These are phyloP conservation scores for Cotoneaster glaucophyllus DNA, from an alignment of 306 rosid species.

Conservation along the genomic window DNA sequence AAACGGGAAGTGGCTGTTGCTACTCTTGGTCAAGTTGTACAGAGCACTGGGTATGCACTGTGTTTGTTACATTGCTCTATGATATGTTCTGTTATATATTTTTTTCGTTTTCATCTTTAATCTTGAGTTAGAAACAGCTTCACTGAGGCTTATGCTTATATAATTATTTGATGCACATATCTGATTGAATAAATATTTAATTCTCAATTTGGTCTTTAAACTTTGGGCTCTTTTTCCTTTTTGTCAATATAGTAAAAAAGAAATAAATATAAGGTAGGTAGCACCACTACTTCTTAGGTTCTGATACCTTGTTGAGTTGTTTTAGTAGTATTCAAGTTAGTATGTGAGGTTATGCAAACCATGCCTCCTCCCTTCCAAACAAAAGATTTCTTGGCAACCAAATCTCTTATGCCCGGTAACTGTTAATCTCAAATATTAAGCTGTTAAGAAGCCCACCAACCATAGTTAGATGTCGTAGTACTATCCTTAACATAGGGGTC, in stretches of 20 bases:
- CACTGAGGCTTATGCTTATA: not conserved
- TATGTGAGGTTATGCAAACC: not conserved
- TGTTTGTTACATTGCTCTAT: not conserved
- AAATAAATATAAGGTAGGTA: not conserved
- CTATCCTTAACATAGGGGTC: not conserved
- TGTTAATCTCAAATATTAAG: not conserved
- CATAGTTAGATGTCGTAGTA: not conserved
- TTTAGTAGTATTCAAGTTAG: not conserved
- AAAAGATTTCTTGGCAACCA: not conserved
- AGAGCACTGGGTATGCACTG: constrained; percentile 86
- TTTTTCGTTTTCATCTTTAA: not conserved
- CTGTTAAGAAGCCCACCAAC: not conserved
- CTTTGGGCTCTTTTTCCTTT: not conserved
- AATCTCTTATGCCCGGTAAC: not conserved
- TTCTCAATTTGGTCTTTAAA: not conserved
- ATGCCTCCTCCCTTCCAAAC: not conserved
- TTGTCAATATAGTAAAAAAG: not conserved
- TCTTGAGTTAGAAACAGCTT: not conserved
- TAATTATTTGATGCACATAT: not conserved
- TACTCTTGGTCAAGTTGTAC: constrained; percentile 99
- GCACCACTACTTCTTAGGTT: not conserved
- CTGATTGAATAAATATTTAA: not conserved
- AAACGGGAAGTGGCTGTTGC: constrained; percentile 96
- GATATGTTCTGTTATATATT: not conserved
- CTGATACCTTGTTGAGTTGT: not conserved